A percentile compares a stretch with the other conserved stretches of the same genome.
These are phyloP conservation scores for Ceratobasidium sp. DNA, from an alignment of 1,284 basidiomycete species.

Conservation along the genomic window DNA sequence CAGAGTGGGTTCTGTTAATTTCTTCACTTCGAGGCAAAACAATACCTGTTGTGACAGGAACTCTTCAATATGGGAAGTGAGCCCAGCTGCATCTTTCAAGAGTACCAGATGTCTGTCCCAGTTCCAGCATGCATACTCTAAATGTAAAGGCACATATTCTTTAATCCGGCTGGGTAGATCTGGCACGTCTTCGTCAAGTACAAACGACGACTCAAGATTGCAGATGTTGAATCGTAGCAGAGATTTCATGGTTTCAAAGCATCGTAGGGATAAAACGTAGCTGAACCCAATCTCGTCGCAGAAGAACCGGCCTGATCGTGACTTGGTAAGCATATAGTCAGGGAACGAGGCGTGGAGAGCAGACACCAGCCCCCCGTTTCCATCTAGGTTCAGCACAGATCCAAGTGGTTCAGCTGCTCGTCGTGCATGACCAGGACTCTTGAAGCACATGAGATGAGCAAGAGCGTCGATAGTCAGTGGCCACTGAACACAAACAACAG, in stretches of 20 bases:
- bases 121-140: slow-evolving; percentile 3
- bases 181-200: background rate
- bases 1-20: background rate
- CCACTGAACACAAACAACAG: background rate
- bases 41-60: background rate
- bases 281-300: background rate
- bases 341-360: background rate
- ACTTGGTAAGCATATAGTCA: background rate
- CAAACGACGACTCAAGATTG: background rate
- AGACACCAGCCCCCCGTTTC: background rate
- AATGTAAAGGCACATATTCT: background rate
- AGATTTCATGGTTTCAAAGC: background rate
- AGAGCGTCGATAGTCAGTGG: background rate
- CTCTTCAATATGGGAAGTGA: background rate
- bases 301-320: background rate
- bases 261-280: background rate
- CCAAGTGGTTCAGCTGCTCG: background rate
- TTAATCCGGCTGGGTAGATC: background rate
- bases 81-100: background rate
- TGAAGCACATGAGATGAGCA: background rate
- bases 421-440: background rate
- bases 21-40: slow-evolving; percentile 3
- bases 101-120: background rate
- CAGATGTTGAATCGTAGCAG: slow-evolving; percentile 1
- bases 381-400: background rate